Evolutionary conservation across 2,329 filamentous ascomycete genomes (phyloP).

Genomic region (Penicillium concentricum): DNA sequence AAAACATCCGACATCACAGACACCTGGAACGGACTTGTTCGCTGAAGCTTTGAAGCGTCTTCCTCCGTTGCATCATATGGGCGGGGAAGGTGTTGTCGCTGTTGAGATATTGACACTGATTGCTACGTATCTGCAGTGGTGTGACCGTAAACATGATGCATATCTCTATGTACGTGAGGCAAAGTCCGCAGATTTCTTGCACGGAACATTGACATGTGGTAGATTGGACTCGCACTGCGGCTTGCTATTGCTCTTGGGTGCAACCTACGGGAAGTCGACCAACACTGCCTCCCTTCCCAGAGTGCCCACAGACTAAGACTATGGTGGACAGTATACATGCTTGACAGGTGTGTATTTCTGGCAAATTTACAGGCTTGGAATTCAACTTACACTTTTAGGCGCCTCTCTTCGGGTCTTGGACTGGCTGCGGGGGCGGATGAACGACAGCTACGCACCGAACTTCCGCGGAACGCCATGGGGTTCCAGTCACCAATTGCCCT

Average conservation of each 20-base stretch:
- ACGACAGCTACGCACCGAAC: constrained; percentile 15
- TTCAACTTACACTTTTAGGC: constrained; percentile 9
- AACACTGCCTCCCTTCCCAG: constrained; percentile 21
- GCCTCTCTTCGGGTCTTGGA: constrained; percentile 19
- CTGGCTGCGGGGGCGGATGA: constrained; percentile 22
- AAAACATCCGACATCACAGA: constrained; percentile 15
- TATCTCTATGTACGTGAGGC: constrained; percentile 17
- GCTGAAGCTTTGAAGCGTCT: constrained; percentile 18
- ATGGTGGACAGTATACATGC: constrained; percentile 28
- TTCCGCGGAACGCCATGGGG: constrained; percentile 14
- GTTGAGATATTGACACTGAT: constrained; percentile 21
- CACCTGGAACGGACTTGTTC: constrained; percentile 18
- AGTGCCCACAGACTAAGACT: constrained; percentile 21
- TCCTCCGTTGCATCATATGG: constrained; percentile 16
- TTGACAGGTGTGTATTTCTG: constrained; percentile 15
- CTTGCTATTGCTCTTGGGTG: constrained; percentile 22
- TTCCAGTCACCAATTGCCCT: constrained; percentile 21
- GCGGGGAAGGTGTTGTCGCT: constrained; percentile 15
- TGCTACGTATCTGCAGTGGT: constrained; percentile 23
- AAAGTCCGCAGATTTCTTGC: no score
- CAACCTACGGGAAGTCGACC: constrained; percentile 15
- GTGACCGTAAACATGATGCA: constrained; percentile 21
- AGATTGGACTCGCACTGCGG: constrained; percentile 21
- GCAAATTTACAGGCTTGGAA: fast-evolving
- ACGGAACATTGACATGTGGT: neutral